phyloP scores from a whole-genome alignment of 495 filamentous ascomycete species.

The Astrocystis sublimbata region DNA sequence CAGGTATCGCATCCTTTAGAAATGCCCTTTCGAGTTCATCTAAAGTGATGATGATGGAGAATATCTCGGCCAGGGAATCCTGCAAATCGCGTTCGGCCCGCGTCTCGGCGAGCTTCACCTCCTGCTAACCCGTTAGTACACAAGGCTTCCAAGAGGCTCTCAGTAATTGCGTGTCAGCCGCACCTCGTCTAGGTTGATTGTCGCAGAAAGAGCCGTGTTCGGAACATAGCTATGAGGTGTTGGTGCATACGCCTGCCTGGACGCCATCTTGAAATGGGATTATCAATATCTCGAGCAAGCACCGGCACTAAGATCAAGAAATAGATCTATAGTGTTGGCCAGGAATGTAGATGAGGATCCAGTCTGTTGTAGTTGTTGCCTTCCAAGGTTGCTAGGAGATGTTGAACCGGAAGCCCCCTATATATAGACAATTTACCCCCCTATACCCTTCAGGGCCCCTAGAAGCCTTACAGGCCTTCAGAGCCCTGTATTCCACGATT shows the following conservation, averaged over 20 bases:
- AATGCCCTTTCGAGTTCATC: slow-evolving; percentile 97
- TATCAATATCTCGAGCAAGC: no score
- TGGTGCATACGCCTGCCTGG: slow-evolving; percentile 72
- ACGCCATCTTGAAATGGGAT: slow-evolving; percentile 43
- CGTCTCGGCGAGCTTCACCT: slow-evolving; percentile 87
- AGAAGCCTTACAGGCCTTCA: no score
- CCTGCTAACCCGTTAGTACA: slow-evolving; percentile 50
- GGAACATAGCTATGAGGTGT: slow-evolving; percentile 90
- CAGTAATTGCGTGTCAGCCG: slow-evolving; percentile 10
- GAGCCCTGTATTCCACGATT: no score
- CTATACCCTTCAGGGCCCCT: no score
- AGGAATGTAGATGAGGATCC: no score
- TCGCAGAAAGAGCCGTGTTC: slow-evolving; percentile 73
- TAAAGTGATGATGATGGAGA: slow-evolving; percentile 93
- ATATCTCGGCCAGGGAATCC: slow-evolving; percentile 94
- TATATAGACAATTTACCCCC: no score
- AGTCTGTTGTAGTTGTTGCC: no score
- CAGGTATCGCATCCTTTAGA: slow-evolving; percentile 90
- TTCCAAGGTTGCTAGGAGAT: no score
- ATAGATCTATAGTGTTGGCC: no score
- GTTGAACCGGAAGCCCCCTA: no score
- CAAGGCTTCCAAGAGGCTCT: background rate
- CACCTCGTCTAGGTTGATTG: slow-evolving; percentile 91
- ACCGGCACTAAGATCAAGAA: no score
- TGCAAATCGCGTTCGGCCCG: slow-evolving; percentile 87